Evolutionary conservation across 2,329 filamentous ascomycete genomes (phyloP), one percentile per base, ranked within the genome.

Genomic region (Nectriaceae sp.): DNA sequence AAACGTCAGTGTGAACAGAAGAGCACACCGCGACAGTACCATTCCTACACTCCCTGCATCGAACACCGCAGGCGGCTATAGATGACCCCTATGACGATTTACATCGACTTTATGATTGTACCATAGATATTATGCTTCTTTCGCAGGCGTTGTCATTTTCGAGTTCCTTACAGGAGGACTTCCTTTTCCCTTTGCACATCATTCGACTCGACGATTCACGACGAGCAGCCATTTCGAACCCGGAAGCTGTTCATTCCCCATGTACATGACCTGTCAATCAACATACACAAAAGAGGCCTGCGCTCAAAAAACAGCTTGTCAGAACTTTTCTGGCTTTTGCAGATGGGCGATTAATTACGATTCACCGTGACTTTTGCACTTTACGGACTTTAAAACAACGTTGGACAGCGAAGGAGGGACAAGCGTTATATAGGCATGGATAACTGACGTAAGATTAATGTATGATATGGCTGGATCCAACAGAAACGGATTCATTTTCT

Each of bases 1-100:
- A 47, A 69, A 71, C 4, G 70, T 69, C 51, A 83, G 76, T 57
- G 62, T 80, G 45, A 74, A 68, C 52, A 65, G 73, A 56, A 62
- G 71, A 44, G 63, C 66, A 19, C 72, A 71, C 42, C 73, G 77
- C 44, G 73, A 75, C 46, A 75, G 71, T 55, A 68, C 67, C 46
- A 56, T 61, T 42, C 54, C 58, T 16, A 51, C 62, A 37, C 54
- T 47, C 38, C 72, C 76, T 22, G 66, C 70, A 16, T 67, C 71
- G 47, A 66, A 72, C 29, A 68, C 73, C 29, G 59, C 71, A 13
- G 69, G 72, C 53, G 64, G 67, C 48, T 78, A 77, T 63, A 70
- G 77, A 67, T 79, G 65, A 74, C 61, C 55, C 53, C 54, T 60
- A 61, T 57, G 55, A 65, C 59, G 53, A 65, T 53, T 51, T 37